Percentiles rank a stretch among this genome's conserved stretches.
phyloP scores from a whole-genome alignment of 176 grass and related monocot species.

The Hordeum marinum region DNA sequence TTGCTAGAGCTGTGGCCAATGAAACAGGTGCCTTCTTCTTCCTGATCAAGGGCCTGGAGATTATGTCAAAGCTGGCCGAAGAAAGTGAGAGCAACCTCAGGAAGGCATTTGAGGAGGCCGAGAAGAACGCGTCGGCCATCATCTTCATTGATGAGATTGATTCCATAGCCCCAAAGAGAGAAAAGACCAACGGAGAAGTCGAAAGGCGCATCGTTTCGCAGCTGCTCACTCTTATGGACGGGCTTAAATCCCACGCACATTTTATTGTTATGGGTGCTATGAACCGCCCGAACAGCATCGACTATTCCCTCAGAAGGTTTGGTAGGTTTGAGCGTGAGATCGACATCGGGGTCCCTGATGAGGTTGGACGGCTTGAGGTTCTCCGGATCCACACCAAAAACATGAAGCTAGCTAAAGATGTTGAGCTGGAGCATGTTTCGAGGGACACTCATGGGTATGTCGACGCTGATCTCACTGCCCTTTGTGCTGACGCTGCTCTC shows the following conservation, averaged over 20 bases:
- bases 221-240: constrained; percentile 83
- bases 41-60: too few relatives aligned
- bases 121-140: constrained; percentile 87
- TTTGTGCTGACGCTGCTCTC: too few relatives aligned
- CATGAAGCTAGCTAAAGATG: constrained; percentile 67
- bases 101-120: constrained; percentile 52
- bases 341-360: constrained; percentile 85
- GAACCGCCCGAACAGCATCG: constrained; percentile 78
- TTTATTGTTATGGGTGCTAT: constrained; percentile 93
- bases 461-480: too few relatives aligned
- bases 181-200: constrained; percentile 84
- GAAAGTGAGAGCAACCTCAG: too few relatives aligned
- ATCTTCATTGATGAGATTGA: constrained; percentile 90
- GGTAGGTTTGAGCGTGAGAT: constrained; percentile 83
- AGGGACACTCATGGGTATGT: too few relatives aligned
- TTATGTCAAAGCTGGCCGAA: too few relatives aligned
- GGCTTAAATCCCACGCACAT: constrained; percentile 67
- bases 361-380: constrained; percentile 79
- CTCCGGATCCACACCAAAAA: constrained; percentile 26
- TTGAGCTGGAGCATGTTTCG: too few relatives aligned
- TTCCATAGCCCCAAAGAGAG: constrained; percentile 81
- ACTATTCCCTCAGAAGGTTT: constrained; percentile 79
- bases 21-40: too few relatives aligned
- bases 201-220: constrained; percentile 83
- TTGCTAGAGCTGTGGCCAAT: too few relatives aligned